Evolutionary conservation across 2,329 filamentous ascomycete genomes (phyloP), one percentile per base, ranked within the genome.

Genomic region (Epichloe brachyelytri): DNA sequence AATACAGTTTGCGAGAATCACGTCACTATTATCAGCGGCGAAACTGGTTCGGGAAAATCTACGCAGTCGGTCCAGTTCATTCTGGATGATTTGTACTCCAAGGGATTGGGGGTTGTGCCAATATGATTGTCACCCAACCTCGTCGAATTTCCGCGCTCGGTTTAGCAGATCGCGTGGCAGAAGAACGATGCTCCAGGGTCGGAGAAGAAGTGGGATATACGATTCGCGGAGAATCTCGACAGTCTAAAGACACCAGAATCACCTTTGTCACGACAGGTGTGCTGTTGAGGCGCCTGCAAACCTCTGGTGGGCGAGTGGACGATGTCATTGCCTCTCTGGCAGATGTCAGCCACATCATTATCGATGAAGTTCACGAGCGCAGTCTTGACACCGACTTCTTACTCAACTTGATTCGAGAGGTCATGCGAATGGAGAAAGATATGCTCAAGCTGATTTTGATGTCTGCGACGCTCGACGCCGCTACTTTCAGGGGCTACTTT

Each of bases 191-290:
- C 65, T 80, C 79, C 8, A 72, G 70, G 36, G 83, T 96, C 11
- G 91, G 93, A 4, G 82, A 88, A 46, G 91, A 97, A 65, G 83
- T 97, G 37, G 91, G 91, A 5, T 97, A 95, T 63, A 79, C 84
- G 6, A 96, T 98, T 59, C 83, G 91, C 54, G 91, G 91, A 56
- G 91, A 97, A 65, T 91, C 85, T 36, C 90, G 85, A 59, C 76
- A 82, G 40, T 85, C 80, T 53, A 70, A 70, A 15, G 74, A 79
- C 43, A 97, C 93, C 0, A 91, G 85, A 66, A 94, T 97, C 60
- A 95, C 87, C 0, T 97, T 97, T 63, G 87, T 96, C 54, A 98
- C 91, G 0, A 96, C 91, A 10, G 91, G 91, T 79, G 89, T 98
- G 3, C 72, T 98, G 38, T 76, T 98, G 17, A 77, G 93, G 54